Percentiles rank a stretch among this genome's conserved stretches.
These are phyloP conservation scores for Prunus campanulata DNA, from an alignment of 306 rosid genomes.

Conservation along the genomic window DNA sequence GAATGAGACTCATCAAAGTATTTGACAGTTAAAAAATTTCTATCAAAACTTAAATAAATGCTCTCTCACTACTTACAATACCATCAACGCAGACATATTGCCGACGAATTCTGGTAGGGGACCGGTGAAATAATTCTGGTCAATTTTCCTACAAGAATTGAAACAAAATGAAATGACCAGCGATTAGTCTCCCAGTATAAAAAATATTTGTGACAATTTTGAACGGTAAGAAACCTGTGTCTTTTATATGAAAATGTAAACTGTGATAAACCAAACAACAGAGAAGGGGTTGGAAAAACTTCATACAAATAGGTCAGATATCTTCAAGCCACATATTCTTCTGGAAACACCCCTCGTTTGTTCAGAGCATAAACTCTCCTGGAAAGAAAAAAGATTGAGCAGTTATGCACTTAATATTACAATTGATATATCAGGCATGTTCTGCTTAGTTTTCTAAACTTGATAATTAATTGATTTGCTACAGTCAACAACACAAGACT, in stretches of 20 bases:
- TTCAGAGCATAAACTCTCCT: constrained; percentile 18
- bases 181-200: background rate
- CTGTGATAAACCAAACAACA: background rate
- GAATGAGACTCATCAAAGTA: too few relatives aligned
- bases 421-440: too few relatives aligned
- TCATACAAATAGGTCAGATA: constrained; percentile 19
- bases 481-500: too few relatives aligned
- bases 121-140: constrained; percentile 23
- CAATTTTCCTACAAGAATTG: constrained; percentile 23
- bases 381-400: background rate
- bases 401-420: too few relatives aligned
- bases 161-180: background rate
- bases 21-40: background rate
- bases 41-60: background rate
- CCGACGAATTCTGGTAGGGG: constrained; percentile 21
- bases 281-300: background rate
- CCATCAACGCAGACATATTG: constrained; percentile 8
- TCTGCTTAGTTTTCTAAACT: too few relatives aligned
- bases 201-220: background rate
- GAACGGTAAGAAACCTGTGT: too few relatives aligned
- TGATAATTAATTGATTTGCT: too few relatives aligned
- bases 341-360: constrained; percentile 1
- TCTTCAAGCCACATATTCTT: constrained; percentile 17
- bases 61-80: constrained; percentile 13
- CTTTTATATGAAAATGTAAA: too few relatives aligned